phyloP scores from a whole-genome alignment of 331 rosid genomes.

The Quercus tomentella region DNA sequence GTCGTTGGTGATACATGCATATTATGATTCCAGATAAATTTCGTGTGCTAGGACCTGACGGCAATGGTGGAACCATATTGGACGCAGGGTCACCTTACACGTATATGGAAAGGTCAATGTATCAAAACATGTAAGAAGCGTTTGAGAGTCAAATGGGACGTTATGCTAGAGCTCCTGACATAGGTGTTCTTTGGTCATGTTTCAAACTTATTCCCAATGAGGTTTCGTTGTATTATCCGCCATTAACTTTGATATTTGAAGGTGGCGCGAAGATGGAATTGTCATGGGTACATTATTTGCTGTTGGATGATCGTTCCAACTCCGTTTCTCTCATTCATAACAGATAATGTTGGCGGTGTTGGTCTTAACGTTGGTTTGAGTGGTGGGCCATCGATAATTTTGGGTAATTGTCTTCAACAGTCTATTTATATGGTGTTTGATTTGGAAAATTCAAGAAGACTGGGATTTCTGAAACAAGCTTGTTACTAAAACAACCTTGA shows the following conservation, averaged over 20 bases:
- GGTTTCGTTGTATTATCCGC: not conserved
- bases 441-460: not conserved
- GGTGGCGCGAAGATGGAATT: slow-evolving; percentile 2
- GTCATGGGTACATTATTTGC: not conserved
- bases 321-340: not conserved
- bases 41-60: not conserved
- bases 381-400: not conserved
- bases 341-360: not conserved
- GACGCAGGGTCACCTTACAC: not conserved
- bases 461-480: not conserved
- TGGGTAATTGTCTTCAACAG: not conserved
- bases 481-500: not conserved
- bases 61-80: slow-evolving; percentile 4
- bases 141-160: not conserved
- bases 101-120: not conserved
- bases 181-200: not conserved
- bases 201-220: not conserved
- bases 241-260: not conserved
- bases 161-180: not conserved
- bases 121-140: not conserved
- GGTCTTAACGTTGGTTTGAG: not conserved
- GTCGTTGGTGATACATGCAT: not conserved
- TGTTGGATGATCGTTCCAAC: not conserved
- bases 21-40: not conserved
- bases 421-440: slow-evolving; percentile 1